A percentile compares a stretch with the other conserved stretches of the same genome.
Conservation (phyloP, 2,329 filamentous ascomycete genomes). For the Xylaria polymorpha region DNA sequence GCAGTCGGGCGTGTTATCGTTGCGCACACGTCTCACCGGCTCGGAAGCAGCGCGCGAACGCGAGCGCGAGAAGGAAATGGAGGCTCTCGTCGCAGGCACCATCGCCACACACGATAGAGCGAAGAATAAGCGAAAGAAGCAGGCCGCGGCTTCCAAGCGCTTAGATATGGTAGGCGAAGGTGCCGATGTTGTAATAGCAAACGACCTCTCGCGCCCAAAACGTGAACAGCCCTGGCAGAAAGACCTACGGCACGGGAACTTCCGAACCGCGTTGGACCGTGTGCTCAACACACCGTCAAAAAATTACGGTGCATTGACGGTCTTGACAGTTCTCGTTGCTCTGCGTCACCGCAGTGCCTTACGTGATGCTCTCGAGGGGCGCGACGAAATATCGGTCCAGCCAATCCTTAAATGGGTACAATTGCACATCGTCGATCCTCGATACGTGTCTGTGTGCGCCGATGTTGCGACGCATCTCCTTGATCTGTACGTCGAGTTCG, state of each 20-base stretch:
- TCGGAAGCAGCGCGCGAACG: conserved; percentile 80
- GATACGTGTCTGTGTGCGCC: conserved; percentile 82
- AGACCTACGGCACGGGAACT: conserved; percentile 81
- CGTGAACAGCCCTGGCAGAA: conserved; percentile 80
- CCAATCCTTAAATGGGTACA: conserved; percentile 87
- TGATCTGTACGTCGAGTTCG: conserved; percentile 86
- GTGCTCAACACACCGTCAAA: conserved; percentile 69
- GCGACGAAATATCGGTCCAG: conserved; percentile 83
- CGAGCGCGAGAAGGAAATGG: conserved; percentile 86
- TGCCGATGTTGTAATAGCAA: conserved; percentile 88
- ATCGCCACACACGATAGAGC: conserved; percentile 81
- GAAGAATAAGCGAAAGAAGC: conserved; percentile 74
- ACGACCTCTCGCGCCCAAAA: conserved; percentile 60
- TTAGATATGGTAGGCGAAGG: conserved; percentile 87
- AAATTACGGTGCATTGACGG: conserved; percentile 69
- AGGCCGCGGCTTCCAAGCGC: conserved; percentile 58
- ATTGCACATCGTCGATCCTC: conserved; percentile 83
- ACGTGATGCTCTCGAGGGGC: conserved; percentile 79
- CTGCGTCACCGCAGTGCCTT: conserved; percentile 89
- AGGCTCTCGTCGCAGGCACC: conserved; percentile 80
- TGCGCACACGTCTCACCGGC: conserved; percentile 88
- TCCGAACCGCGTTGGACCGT: conserved; percentile 80
- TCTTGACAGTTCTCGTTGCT: conserved; percentile 83
- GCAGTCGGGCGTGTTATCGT: conserved; percentile 90
- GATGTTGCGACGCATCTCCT: conserved; percentile 85